Evolutionary conservation across 2,329 filamentous ascomycete species (phyloP).

Genomic region (Macrophomina pseudophaseolina): DNA sequence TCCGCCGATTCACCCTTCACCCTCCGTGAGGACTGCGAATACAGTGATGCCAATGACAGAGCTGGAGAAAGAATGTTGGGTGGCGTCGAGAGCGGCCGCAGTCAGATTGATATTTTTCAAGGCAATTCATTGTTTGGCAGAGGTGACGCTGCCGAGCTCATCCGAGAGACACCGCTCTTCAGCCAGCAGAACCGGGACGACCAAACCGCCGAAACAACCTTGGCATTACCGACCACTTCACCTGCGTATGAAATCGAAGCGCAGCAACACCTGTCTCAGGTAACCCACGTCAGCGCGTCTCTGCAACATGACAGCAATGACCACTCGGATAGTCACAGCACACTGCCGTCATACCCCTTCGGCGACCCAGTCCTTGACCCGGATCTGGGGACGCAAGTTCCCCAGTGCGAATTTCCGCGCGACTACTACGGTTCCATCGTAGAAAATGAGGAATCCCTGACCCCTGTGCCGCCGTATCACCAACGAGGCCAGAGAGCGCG

Average conservation of each 20-base stretch:
- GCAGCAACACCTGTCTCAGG: neutral
- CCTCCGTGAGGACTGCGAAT: neutral
- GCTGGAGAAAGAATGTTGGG: neutral
- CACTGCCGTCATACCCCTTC: neutral
- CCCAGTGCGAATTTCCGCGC: neutral
- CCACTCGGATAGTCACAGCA: no score
- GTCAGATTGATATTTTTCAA: conserved; percentile 2
- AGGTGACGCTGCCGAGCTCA: neutral
- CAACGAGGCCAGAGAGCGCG: neutral
- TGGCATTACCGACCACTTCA: neutral
- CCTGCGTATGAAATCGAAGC: neutral
- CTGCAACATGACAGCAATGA: neutral
- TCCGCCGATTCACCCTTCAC: neutral
- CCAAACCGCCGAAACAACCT: no score
- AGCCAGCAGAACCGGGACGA: neutral
- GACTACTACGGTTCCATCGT: conserved; percentile 1
- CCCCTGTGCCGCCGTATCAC: neutral
- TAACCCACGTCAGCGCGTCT: neutral
- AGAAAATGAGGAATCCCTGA: neutral
- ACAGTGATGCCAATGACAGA: neutral
- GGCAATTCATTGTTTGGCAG: neutral
- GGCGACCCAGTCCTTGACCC: neutral
- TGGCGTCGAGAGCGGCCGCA: neutral
- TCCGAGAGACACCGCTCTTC: neutral
- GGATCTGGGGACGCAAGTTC: neutral